Evolutionary conservation across 2,329 filamentous ascomycete species (phyloP), one percentile per base, ranked within the genome.

Genomic region (Colletotrichum karsti): DNA sequence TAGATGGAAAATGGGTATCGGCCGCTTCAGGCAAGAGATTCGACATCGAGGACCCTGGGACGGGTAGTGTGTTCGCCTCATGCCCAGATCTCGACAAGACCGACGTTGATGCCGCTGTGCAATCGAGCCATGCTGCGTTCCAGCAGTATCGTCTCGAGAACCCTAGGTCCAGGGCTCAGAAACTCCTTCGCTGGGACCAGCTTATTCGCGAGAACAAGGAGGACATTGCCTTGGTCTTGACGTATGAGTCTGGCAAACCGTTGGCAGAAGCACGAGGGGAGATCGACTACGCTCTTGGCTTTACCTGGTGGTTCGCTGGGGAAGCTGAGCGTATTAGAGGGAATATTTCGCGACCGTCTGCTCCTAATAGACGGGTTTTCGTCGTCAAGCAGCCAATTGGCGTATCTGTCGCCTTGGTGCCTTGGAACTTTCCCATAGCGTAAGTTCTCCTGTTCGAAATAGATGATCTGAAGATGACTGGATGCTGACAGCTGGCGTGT

Each of bases 161-260:
- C n/a, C n/a, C n/a, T n/a, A n/a, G n/a, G n/a, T n/a, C n/a, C n/a
- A n/a, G n/a, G n/a, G n/a, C n/a, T n/a, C n/a, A n/a, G n/a, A n/a
- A n/a, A n/a, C n/a, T n/a, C n/a, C n/a, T n/a, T n/a, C 59, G 30
- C 56, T 54, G 37, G 0, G 57, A 56, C 0, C 22, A 6, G 1
- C 10, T 58, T 0, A 63, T 56, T 24, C 46, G 57, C 1, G n/a
- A 42, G 5, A 37, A 62, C 24, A 42, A 35, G 5, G 48, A 54
- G 0, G 58, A 62, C n/a, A 24, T 69, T 0, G 68, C 89, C 0
- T 90, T 84, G 46, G 79, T 93, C 58, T 88, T 92, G 70, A 91
- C 89, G 33, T 89, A 89, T 84, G 90, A 93, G 79, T 92, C 92
- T 70, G 91, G 90, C 28, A 92, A 92, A 79, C 88, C 90, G 0